These are phyloP conservation scores for Colletotrichum cereale DNA, from an alignment of 2,329 filamentous ascomycete species.

Conservation along the genomic window DNA sequence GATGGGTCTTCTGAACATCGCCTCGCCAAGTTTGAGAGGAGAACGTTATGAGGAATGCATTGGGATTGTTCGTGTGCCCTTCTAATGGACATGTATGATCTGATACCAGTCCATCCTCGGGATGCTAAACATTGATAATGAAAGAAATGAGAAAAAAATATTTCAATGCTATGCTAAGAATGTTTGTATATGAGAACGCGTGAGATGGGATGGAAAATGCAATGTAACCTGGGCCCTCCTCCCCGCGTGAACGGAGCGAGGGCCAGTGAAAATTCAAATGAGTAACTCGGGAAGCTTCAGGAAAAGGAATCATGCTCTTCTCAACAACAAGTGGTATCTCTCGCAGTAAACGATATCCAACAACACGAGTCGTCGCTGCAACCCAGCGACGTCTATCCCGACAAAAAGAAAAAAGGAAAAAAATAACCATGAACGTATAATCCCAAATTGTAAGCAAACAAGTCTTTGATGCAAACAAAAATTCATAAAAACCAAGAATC, in stretches of 20 bases:
- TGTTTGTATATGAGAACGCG: not conserved
- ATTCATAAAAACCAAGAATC: too few relatives aligned
- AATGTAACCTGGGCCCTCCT: not conserved
- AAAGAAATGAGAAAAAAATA: not conserved
- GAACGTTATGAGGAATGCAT: constrained; percentile 19
- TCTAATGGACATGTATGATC: constrained; percentile 40
- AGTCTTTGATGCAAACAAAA: constrained; percentile 9
- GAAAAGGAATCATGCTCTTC: not conserved
- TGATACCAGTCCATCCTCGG: constrained; percentile 35
- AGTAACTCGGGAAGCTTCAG: not conserved
- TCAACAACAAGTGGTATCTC: constrained; percentile 41
- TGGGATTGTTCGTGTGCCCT: constrained; percentile 20
- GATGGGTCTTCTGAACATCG: not conserved
- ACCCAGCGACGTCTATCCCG: constrained; percentile 3
- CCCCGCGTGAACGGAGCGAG: constrained; percentile 1
- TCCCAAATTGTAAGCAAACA: not conserved
- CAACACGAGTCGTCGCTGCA: not conserved
- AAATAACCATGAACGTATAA: not conserved
- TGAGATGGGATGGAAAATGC: constrained; percentile 6
- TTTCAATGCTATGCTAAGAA: constrained; percentile 11
- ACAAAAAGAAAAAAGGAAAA: not conserved
- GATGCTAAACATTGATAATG: constrained; percentile 14
- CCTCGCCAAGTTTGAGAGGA: too few relatives aligned
- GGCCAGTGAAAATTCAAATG: not conserved
- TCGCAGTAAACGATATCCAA: constrained; percentile 31